Percentiles rank a stretch among this genome's conserved stretches.
phyloP scores from a whole-genome alignment of 768 basidiomycete genomes.

The Phylloporus rhodoxanthus region DNA sequence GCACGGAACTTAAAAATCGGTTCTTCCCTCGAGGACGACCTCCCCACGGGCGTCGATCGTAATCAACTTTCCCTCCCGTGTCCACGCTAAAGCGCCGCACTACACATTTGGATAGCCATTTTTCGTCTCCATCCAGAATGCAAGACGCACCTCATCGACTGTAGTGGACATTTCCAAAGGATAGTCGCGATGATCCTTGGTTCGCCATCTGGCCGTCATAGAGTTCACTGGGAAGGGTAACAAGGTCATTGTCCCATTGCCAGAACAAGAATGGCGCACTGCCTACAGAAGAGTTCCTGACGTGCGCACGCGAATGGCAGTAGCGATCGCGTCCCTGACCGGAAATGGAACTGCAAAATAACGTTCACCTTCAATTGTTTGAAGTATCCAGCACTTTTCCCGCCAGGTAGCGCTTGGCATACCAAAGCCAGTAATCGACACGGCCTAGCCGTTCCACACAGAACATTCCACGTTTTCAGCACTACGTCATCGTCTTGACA shows the following conservation, averaged over 20 bases:
- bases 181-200: background rate
- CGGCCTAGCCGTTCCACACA: conserved; percentile 20
- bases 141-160: background rate
- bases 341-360: too few species aligned
- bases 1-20: too few species aligned
- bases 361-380: too few species aligned
- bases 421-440: conserved; percentile 16
- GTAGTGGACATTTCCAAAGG: background rate
- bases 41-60: too few species aligned
- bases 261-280: background rate
- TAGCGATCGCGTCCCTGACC: too few species aligned
- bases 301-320: too few species aligned
- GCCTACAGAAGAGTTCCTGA: background rate
- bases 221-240: background rate
- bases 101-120: background rate
- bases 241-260: background rate
- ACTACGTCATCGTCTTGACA: background rate
- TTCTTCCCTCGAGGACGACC: too few species aligned
- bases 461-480: conserved; percentile 20
- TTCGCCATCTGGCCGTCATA: background rate
- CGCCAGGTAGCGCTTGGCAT: background rate
- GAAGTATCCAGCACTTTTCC: too few species aligned
- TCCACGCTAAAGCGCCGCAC: too few species aligned
- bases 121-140: too few species aligned
- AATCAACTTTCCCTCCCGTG: too few species aligned